A percentile compares a stretch with the other conserved stretches of the same genome.
phyloP scores from a whole-genome alignment of 2,329 filamentous ascomycete species.

The Hyphodiscus sp. region DNA sequence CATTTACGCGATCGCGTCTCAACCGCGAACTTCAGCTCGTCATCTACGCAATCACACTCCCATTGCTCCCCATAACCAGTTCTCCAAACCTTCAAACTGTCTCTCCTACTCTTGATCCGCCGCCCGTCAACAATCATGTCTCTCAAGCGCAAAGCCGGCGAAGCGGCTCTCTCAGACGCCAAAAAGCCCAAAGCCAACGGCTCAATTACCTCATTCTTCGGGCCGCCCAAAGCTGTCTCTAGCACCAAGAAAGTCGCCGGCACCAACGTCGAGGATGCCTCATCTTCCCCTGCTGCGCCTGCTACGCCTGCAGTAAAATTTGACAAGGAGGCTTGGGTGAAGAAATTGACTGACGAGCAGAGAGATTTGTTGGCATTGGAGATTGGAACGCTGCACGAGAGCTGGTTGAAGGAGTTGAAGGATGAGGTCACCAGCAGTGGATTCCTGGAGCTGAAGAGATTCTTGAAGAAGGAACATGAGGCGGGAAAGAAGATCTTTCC shows the following conservation, averaged over 20 bases:
- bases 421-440: conserved; percentile 73
- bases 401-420: conserved; percentile 84
- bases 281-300: conserved; percentile 19
- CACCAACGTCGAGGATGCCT: conserved; percentile 24
- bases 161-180: conserved; percentile 39
- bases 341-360: conserved; percentile 72
- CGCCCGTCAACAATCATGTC: conserved; percentile 26
- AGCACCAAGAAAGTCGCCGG: conserved; percentile 37
- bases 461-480: conserved; percentile 71
- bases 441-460: conserved; percentile 83
- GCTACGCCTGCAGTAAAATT: conserved; percentile 46
- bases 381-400: conserved; percentile 85
- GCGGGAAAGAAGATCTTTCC: conserved; percentile 78
- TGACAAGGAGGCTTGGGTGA: conserved; percentile 87
- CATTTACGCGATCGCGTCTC: neutral
- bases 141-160: conserved; percentile 61
- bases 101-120: conserved; percentile 12
- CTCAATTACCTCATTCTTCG: conserved; percentile 88
- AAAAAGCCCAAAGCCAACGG: conserved; percentile 71
- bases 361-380: conserved; percentile 77
- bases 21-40: too few species aligned
- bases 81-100: conserved; percentile 12
- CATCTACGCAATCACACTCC: conserved; percentile 1
- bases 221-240: conserved; percentile 40
- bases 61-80: neutral